A percentile compares a stretch with the other conserved stretches of the same genome.
phyloP scores from a whole-genome alignment of 2,329 filamentous ascomycete genomes.

The Davidsoniella neocaledoniae region DNA sequence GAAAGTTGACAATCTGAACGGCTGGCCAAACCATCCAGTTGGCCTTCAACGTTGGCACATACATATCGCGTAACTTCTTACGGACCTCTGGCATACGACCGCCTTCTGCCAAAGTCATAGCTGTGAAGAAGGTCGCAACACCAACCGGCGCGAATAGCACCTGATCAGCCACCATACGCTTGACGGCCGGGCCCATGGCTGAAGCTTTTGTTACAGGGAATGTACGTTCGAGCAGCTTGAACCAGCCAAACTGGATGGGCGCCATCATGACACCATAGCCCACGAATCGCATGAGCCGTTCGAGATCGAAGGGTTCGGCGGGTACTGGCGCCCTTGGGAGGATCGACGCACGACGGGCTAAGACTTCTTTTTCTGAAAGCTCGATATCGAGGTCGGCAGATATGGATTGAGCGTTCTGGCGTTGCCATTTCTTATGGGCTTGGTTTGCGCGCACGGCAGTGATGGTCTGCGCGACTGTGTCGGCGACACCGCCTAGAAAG shows the following conservation, averaged over 20 bases:
- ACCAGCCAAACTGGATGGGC: slow-evolving; percentile 91
- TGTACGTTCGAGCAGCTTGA: slow-evolving; percentile 60
- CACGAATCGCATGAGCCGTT: slow-evolving; percentile 89
- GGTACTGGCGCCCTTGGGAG: slow-evolving; percentile 27
- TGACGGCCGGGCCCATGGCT: slow-evolving; percentile 62
- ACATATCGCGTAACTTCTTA: slow-evolving; percentile 84
- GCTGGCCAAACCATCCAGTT: slow-evolving; percentile 93
- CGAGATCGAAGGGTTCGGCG: slow-evolving; percentile 69
- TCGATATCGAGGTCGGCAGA: slow-evolving; percentile 27
- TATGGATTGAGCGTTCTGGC: slow-evolving; percentile 54
- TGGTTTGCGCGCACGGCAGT: slow-evolving; percentile 65
- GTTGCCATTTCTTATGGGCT: slow-evolving; percentile 24
- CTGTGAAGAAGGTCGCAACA: slow-evolving; percentile 77
- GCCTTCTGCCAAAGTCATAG: slow-evolving; percentile 91
- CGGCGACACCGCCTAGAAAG: slow-evolving; percentile 84
- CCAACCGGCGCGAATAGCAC: slow-evolving; percentile 77
- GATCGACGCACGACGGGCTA: slow-evolving; percentile 47
- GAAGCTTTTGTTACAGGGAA: slow-evolving; percentile 74
- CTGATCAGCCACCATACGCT: slow-evolving; percentile 85
- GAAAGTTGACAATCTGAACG: slow-evolving; percentile 93
- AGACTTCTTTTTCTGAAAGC: slow-evolving; percentile 63
- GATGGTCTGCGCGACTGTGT: slow-evolving; percentile 87
- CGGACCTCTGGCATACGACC: slow-evolving; percentile 64
- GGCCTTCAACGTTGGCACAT: slow-evolving; percentile 82
- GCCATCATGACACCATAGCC: slow-evolving; percentile 95